Conservation (phyloP, 2,329 filamentous ascomycete species). For the Neoscytalidium dimidiatum region DNA sequence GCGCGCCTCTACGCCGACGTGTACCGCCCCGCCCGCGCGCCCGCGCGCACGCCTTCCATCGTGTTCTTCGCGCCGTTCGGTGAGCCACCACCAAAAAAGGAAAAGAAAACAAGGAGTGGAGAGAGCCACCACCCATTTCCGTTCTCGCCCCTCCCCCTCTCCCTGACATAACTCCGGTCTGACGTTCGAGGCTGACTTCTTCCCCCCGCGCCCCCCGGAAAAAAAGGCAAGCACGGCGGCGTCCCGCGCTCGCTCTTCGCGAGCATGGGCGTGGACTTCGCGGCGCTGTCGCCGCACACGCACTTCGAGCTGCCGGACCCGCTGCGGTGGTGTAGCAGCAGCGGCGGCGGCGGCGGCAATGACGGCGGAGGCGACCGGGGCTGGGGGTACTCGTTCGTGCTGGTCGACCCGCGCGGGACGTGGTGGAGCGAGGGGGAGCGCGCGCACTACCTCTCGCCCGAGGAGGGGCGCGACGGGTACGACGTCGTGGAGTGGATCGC, state of each 20-base stretch:
- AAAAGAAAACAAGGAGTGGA: no score
- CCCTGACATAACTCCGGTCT: background rate
- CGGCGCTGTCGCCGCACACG: slow-evolving; percentile 27
- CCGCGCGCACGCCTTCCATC: slow-evolving; percentile 41
- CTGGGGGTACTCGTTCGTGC: slow-evolving; percentile 34
- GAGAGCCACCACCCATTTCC: no score
- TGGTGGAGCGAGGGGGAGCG: slow-evolving; percentile 34
- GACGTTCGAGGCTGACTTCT: background rate
- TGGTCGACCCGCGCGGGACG: slow-evolving; percentile 34
- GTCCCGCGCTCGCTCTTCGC: slow-evolving; percentile 35
- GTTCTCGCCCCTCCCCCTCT: background rate
- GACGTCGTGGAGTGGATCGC: slow-evolving; percentile 48
- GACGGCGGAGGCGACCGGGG: no score
- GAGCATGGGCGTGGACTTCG: slow-evolving; percentile 40
- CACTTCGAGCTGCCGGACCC: slow-evolving; percentile 50
- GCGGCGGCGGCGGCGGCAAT: no score
- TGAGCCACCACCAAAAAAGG: no score
- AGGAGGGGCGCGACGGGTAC: slow-evolving; percentile 49
- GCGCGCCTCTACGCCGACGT: slow-evolving; percentile 46
- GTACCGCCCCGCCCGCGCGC: slow-evolving; percentile 41
- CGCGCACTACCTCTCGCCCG: slow-evolving; percentile 19
- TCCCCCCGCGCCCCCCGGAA: no score
- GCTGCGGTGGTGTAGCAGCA: slow-evolving; percentile 31
- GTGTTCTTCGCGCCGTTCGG: slow-evolving; percentile 46
- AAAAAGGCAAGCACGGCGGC: slow-evolving; percentile 41